These are phyloP conservation scores for Neurospora sp. DNA, from an alignment of 495 filamentous ascomycete species.

Conservation along the genomic window DNA sequence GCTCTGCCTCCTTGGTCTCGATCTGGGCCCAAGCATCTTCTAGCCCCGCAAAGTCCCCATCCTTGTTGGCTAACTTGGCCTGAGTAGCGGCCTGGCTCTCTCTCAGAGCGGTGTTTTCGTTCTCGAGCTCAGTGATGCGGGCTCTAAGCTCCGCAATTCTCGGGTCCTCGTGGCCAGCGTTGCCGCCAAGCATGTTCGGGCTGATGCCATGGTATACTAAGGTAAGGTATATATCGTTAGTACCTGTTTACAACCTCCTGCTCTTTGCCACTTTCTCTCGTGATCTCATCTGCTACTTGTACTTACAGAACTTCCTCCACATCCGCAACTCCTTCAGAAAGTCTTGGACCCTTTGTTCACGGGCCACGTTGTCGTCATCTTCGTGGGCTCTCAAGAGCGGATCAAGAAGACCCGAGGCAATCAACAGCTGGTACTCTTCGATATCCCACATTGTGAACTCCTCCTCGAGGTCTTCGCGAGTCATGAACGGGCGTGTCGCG, in stretches of 20 bases:
- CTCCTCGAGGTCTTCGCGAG: background rate
- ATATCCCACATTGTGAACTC: background rate
- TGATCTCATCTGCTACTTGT: background rate
- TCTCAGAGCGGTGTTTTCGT: background rate
- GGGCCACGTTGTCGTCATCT: background rate
- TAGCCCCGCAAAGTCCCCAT: background rate
- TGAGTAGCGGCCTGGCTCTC: too few species aligned
- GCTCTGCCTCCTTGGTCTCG: background rate
- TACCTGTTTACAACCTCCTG: background rate
- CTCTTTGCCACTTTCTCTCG: background rate
- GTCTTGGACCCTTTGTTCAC: background rate
- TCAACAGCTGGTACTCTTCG: background rate
- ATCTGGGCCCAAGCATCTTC: background rate
- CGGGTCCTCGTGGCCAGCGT: background rate
- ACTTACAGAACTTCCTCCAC: background rate
- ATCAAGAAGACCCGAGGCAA: background rate
- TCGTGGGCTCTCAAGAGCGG: background rate
- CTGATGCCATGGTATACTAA: background rate
- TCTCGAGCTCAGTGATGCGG: background rate
- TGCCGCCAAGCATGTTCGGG: background rate
- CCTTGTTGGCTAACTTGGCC: background rate
- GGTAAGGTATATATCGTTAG: background rate
- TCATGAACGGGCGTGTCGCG: background rate
- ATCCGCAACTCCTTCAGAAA: background rate
- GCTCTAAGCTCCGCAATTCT: background rate